Base-by-base conservation (phyloP, 108 stramenopile genomes). In the Pelagomonas calceolata region DNA sequence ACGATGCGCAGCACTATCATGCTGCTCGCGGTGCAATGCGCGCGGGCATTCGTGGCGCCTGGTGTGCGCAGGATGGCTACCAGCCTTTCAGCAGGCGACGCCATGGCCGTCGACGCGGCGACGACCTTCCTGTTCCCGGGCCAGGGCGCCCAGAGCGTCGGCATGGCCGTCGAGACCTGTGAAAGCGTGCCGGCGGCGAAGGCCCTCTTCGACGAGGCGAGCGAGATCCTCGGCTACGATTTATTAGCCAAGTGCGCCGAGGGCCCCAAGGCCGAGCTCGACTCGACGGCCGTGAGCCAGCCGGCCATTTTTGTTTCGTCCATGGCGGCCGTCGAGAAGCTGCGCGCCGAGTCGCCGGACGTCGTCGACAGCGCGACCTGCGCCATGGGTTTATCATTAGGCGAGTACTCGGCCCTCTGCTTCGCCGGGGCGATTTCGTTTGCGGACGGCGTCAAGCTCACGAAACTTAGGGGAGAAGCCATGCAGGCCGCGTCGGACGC, bases 401-500 rank as follows among this genome's bases (percentile, higher is more conserved):
- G 96, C 35, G 97, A 98, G 78, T 98, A 98, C 80, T 92, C 92
- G 14, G 97, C 97, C 26, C 79, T 98, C 34, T 98, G 97, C 88
- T 98, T 93, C 76, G 93, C 97, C 37, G 97, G 87, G 29, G 97
- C 97, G 51, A 74, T 98, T 66, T 90, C 90, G 16, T 98, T 98
- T 81, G 94, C 92, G 67, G 97, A 98, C 77, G 97, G 97, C 32
- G 97, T 98, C 70, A 89, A 88, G 75, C 91, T 98, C 60, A 98
- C 97, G 68, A 96, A 98, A 85, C 92, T 89, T 21, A 85, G 95
- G 68, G 95, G 95, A 12, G 93, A 94, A 81, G 93, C 95, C 51
- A 96, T 96, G 97, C 94, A 95, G 84, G 93, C 94, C 12, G 97
- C 97, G 34, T 84, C 92, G 14, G 97, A 98, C 76, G 91, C 92